Conservation (phyloP, 2,329 filamentous ascomycete genomes). For the Pyrenophora graminea region DNA sequence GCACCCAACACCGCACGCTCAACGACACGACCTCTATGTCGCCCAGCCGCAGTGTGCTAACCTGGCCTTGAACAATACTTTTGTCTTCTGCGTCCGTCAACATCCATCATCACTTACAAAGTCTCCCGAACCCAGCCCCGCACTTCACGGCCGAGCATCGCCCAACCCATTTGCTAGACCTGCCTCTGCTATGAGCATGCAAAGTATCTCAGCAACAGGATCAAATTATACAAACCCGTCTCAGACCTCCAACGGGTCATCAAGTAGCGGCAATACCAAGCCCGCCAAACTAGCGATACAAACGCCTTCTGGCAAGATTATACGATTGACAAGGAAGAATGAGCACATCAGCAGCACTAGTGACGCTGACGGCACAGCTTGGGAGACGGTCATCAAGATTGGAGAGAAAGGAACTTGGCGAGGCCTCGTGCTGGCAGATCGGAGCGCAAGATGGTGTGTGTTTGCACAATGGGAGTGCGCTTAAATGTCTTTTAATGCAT, state of each 20-base stretch:
- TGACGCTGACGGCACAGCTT: constrained; percentile 73
- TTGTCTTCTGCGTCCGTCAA: constrained; percentile 94
- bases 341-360: constrained; percentile 61
- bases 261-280: constrained; percentile 66
- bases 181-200: constrained; percentile 64
- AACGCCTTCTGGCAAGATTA: constrained; percentile 90
- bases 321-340: constrained; percentile 81
- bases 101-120: constrained; percentile 69
- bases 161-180: constrained; percentile 60
- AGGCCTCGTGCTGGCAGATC: constrained; percentile 79
- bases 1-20: constrained; percentile 96
- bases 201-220: constrained; percentile 58
- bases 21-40: constrained; percentile 94
- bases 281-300: constrained; percentile 96
- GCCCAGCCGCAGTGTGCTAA: constrained; percentile 91
- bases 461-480: constrained; percentile 75
- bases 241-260: constrained; percentile 59
- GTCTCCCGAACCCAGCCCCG: constrained; percentile 41
- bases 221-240: constrained; percentile 61
- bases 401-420: constrained; percentile 81
- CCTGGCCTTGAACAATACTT: constrained; percentile 93
- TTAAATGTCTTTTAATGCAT: constrained; percentile 6
- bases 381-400: constrained; percentile 92
- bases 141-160: constrained; percentile 52
- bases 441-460: constrained; percentile 87